A percentile compares a stretch with the other conserved stretches of the same genome.
These are phyloP conservation scores for Cephalotrichum gorgonifer DNA, from an alignment of 2,329 filamentous ascomycete species.

Conservation along the genomic window DNA sequence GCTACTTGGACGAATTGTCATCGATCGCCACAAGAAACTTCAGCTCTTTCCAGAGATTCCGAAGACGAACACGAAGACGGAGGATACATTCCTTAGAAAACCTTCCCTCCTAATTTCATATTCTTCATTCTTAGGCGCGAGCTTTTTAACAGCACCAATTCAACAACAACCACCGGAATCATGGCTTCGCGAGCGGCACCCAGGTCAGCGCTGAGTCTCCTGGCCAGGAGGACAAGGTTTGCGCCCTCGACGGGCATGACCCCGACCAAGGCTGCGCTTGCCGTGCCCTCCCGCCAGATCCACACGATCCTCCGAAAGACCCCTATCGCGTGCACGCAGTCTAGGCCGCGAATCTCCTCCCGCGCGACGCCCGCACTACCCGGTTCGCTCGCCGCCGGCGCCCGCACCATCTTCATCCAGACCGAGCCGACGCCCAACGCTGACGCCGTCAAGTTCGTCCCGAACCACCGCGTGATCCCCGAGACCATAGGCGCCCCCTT, in stretches of 20 bases:
- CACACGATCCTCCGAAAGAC: conserved; percentile 7
- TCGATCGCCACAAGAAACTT: not conserved
- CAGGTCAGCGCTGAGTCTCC: conserved; percentile 7
- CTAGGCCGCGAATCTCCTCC: conserved; percentile 4
- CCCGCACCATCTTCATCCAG: conserved; percentile 90
- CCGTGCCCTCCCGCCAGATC: conserved; percentile 8
- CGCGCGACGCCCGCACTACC: conserved; percentile 9
- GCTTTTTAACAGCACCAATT: too few species aligned
- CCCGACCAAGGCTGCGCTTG: not conserved
- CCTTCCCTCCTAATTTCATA: too few species aligned
- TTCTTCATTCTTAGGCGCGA: too few species aligned
- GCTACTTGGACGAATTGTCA: not conserved
- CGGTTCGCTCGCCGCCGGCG: conserved; percentile 16
- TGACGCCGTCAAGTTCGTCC: conserved; percentile 94
- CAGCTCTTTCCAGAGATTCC: too few species aligned
- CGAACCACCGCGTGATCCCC: conserved; percentile 79
- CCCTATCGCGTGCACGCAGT: conserved; percentile 6
- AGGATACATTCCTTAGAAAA: not conserved
- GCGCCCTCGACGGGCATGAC: not conserved
- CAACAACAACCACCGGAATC: not conserved
- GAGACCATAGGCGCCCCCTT: conserved; percentile 62
- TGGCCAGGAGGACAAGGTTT: conserved; percentile 7
- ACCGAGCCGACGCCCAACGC: conserved; percentile 89
- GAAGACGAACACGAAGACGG: too few species aligned
- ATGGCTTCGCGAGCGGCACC: conserved; percentile 9